Conservation (phyloP, 148 eudicot species). For the Spergularia bocconei region DNA sequence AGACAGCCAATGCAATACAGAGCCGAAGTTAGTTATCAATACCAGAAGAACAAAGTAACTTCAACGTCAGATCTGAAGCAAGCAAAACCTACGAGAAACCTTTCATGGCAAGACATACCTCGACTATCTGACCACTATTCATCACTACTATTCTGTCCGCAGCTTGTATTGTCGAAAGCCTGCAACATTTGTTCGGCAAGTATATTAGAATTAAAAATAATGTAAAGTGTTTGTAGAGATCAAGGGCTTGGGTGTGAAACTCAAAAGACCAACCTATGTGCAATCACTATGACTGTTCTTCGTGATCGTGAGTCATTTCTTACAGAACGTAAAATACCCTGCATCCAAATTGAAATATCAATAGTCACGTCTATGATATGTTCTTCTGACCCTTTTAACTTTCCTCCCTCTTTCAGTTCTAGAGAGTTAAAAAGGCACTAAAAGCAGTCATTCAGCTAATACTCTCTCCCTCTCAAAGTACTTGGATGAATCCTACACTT, state of each 20-base stretch:
- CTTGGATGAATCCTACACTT: neutral
- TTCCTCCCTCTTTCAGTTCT: neutral
- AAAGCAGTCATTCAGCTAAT: neutral
- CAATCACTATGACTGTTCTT: constrained; percentile 86
- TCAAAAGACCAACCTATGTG: constrained; percentile 64
- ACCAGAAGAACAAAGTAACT: neutral
- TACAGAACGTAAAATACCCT: constrained; percentile 86
- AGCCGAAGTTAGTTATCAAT: neutral
- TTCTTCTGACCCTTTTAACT: neutral
- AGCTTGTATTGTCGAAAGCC: constrained; percentile 95
- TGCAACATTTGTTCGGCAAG: constrained; percentile 32
- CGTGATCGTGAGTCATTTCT: constrained; percentile 53
- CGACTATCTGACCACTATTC: constrained; percentile 77
- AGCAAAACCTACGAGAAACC: neutral
- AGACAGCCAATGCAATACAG: neutral
- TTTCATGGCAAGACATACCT: constrained; percentile 46
- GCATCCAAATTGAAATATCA: constrained; percentile 23
- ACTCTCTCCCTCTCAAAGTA: neutral
- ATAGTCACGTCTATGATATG: neutral
- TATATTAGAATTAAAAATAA: constrained; percentile 15
- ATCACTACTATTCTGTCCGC: constrained; percentile 94
- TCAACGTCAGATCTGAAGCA: neutral
- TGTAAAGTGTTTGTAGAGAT: neutral
- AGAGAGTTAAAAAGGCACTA: neutral
- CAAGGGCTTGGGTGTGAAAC: neutral